Base-by-base conservation (phyloP, 2,329 filamentous ascomycete species). In the Xylariaceae sp. region DNA sequence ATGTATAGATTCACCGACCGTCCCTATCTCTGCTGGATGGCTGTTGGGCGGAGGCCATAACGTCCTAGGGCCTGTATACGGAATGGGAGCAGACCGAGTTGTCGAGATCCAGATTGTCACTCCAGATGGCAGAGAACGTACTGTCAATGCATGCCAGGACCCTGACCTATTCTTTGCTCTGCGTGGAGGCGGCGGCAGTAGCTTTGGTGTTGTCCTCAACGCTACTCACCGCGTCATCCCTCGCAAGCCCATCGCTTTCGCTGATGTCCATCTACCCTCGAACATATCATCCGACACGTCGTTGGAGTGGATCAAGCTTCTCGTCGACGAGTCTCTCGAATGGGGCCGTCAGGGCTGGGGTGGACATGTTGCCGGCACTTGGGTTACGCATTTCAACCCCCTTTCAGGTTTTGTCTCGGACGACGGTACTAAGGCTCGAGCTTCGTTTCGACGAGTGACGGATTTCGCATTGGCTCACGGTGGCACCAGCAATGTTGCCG, bases 41-140 rank as follows among this genome's bases (percentile, higher is more conserved):
- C 17, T 65, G 9, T 23, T 64, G 51, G 63, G 63, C 15, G 61
- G 61, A 11, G 61, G 63, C 17, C 61, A 62, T 35, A 58, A 58
- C 52, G 60, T 62, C 17, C 44, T 62, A 8, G 60, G 60, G 3
- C 64, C 64, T 30, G 64, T 65, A 35, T 77, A 77, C 45, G 80
- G 80, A 1, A 70, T 83, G 6, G 80, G 69, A 7, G 79, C 76
- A 0, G 80, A 82, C 64, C 76, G 80, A 53, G 73, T 77, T 1
- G 66, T 82, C 4, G 71, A 77, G 57, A 74, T 72, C 65, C 69
- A 74, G 41, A 72, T 79, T 2, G 71, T 82, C 2, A 77, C 75
- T 4, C 76, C 74, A 0, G 66, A 69, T 45, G 80, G 80, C 1
- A 57, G 71, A 11, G 61, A 76, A 17, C 64, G 80, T 2, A 74